phyloP scores from a whole-genome alignment of 345 rosid species.

The thale cress (Arabidopsis thaliana) region TAIR10.1 NC_003070.9:4503001-4503500 shows the following conservation, averaged over 20 bases:
- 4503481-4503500: constrained; percentile 43
- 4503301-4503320: constrained; percentile 50
- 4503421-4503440: constrained; percentile 34
- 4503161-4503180: constrained; percentile 28
- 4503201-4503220: constrained; percentile 23
- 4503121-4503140: constrained; percentile 19
- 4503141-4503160: constrained; percentile 23
- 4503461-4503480: constrained; percentile 46
- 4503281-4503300: constrained; percentile 75
- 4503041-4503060: background rate
- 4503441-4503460: constrained; percentile 42
- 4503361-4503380: constrained; percentile 18
- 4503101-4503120: constrained; percentile 13
- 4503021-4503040: background rate
- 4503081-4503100: constrained; percentile 30
- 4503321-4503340: constrained; percentile 42
- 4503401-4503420: constrained; percentile 5
- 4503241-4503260: constrained; percentile 80
- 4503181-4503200: constrained; percentile 41
- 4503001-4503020: background rate
- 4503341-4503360: constrained; percentile 39
- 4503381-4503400: constrained; percentile 17
- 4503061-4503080: constrained; percentile 26
- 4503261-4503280: constrained; percentile 90
- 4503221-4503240: constrained; percentile 43